phyloP scores from a whole-genome alignment of 495 filamentous ascomycete species.

The Xylona heveae region DNA sequence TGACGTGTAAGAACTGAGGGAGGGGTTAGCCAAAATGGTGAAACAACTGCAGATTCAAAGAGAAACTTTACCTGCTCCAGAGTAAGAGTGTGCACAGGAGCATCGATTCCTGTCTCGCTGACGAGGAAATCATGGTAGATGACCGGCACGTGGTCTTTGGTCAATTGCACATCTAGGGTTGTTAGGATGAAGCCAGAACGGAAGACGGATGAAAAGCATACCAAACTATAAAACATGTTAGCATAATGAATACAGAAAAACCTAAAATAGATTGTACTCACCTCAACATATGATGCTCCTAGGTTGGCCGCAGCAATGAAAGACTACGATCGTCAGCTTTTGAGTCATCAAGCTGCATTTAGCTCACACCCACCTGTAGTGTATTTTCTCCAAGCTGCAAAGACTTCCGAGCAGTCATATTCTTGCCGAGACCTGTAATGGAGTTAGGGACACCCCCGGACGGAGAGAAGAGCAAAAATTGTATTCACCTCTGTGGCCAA shows the following conservation, averaged over 20 bases:
- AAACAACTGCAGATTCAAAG: background rate
- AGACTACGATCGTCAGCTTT: constrained; percentile 25
- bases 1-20: constrained; percentile 59
- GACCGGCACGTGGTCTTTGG: constrained; percentile 94
- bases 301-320: constrained; percentile 93
- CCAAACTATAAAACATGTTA: constrained; percentile 12
- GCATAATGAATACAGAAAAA: background rate
- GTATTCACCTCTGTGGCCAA: constrained; percentile 55
- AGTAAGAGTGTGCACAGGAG: constrained; percentile 85
- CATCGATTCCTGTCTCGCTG: constrained; percentile 94
- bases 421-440: constrained; percentile 58
- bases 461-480: background rate
- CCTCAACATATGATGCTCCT: constrained; percentile 72
- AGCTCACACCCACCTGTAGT: constrained; percentile 23
- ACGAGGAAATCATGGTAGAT: constrained; percentile 99
- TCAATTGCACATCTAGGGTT: constrained; percentile 70
- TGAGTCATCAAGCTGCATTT: background rate
- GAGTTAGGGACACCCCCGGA: constrained; percentile 3
- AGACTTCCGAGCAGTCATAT: constrained; percentile 56
- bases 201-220: constrained; percentile 8
- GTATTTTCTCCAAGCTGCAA: constrained; percentile 95
- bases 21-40: constrained; percentile 4
- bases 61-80: constrained; percentile 41
- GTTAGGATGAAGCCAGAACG: constrained; percentile 1
- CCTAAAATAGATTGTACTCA: constrained; percentile 8